Percentiles rank a stretch among this genome's conserved stretches.
Evolutionary conservation across 805 yeast genomes (phyloP).

Genomic region (Saturnispora serradocipensis): DNA sequence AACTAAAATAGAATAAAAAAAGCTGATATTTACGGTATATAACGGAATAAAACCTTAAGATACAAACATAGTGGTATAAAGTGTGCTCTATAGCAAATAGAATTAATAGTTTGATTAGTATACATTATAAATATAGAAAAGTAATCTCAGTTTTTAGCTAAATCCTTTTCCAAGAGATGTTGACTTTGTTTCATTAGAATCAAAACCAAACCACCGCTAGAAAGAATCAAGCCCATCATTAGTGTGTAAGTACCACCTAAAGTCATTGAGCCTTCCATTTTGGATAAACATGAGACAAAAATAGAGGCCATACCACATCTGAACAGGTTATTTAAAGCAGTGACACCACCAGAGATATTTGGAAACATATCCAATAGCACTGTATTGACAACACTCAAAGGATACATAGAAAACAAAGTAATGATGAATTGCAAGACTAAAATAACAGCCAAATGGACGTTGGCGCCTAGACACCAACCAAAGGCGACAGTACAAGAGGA

Average conservation of each 20-base stretch:
- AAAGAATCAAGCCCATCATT: slow-evolving; percentile 41
- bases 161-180: slow-evolving; percentile 7
- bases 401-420: slow-evolving; percentile 50
- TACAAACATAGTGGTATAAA: not conserved
- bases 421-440: slow-evolving; percentile 49
- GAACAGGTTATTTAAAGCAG: slow-evolving; percentile 61
- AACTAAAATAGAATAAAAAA: not conserved
- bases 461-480: slow-evolving; percentile 64
- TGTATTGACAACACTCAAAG: slow-evolving; percentile 51
- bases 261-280: slow-evolving; percentile 48
- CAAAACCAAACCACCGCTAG: slow-evolving; percentile 12
- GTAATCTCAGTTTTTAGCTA: not conserved
- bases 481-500: slow-evolving; percentile 36
- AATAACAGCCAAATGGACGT: slow-evolving; percentile 43
- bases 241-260: slow-evolving; percentile 74
- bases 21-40: not conserved
- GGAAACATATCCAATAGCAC: slow-evolving; percentile 74
- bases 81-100: not conserved
- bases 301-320: slow-evolving; percentile 69
- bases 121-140: not conserved
- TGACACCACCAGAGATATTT: slow-evolving; percentile 57
- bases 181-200: slow-evolving; percentile 16
- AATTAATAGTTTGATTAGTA: not conserved
- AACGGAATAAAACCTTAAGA: not conserved
- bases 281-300: slow-evolving; percentile 55